Base-by-base conservation (phyloP, 2,329 filamentous ascomycete genomes). In the Trichoderma aggressivum region DNA sequence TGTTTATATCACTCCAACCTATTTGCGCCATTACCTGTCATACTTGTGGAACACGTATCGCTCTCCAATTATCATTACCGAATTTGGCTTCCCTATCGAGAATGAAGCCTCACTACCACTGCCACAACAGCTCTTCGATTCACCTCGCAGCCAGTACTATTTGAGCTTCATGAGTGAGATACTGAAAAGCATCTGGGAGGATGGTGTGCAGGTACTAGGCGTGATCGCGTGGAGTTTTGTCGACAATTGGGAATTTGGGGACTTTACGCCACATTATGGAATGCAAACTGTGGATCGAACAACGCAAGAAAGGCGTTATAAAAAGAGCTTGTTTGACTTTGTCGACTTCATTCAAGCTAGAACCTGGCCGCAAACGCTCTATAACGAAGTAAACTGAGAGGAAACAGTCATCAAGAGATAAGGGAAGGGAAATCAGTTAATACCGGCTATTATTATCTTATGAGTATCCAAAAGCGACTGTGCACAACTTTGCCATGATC, bases 41-140 rank as follows among this genome's bases (percentile, higher is more conserved):
- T 90, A 89, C 75, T 79, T 91, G 2, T 88, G 85, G 82, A 89
- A 89, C 77, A 89, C 86, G 0, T 91, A 85, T 81, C 83, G 79
- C 36, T 76, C 78, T 0, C 85, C 86, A 0, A 80, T 87, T 8
- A 80, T 81, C 26, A 78, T 89, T 6, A 83, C 84, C 7, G 88
- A 90, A 75, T 89, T 89, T 73, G 88, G 88, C 0, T 89, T 88
- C 75, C 85, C 87, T 5, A 83, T 87, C 0, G 86, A 83, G 62
- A 82, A 75, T 10, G 87, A 88, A 74, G 79, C 79, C 4, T 75
- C 80, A 0, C 82, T 84, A 58, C 81, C 72, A 0, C 77, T 86
- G 2, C 72, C 80, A 2, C 86, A 88, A 61, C 86, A 89, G 75
- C 78, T 86, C 3, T 88, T 84, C 64, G 87, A 90, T 75, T 80